These are phyloP conservation scores for Venturia nashicola DNA, from an alignment of 2,329 filamentous ascomycete genomes.

Conservation along the genomic window DNA sequence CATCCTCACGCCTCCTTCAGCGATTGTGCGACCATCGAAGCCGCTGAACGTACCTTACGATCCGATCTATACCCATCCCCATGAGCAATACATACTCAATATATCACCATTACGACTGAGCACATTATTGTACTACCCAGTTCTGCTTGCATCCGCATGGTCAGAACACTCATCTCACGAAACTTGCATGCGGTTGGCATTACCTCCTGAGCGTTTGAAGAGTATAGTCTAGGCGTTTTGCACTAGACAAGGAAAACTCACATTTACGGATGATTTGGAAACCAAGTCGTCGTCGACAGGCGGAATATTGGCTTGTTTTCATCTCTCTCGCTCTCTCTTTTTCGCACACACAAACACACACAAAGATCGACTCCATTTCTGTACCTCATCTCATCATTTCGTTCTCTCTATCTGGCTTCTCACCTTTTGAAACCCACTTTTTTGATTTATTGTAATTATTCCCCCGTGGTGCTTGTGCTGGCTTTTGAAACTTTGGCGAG, in stretches of 20 bases:
- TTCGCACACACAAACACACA: no score
- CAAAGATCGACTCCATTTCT: neutral
- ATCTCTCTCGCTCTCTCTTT: neutral
- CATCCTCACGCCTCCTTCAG: neutral
- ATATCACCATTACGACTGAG: neutral
- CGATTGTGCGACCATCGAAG: neutral
- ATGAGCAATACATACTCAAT: neutral
- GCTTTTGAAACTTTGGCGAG: neutral
- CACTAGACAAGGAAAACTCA: neutral
- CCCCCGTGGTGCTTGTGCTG: neutral
- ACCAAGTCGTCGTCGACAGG: neutral
- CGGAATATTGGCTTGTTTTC: neutral
- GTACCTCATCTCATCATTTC: neutral
- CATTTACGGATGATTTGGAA: neutral
- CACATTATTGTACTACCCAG: neutral
- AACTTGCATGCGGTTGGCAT: neutral
- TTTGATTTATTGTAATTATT: slow-evolving; percentile 3
- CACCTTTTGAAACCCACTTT: neutral
- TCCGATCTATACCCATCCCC: neutral
- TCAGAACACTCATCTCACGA: neutral
- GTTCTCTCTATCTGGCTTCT: neutral
- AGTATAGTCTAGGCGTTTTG: neutral
- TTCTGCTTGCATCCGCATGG: neutral
- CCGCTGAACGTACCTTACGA: neutral
- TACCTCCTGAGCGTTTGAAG: neutral